Percentiles rank a stretch among this genome's conserved stretches.
These are phyloP conservation scores for slime mould (Dictyostelium discoideum) DNA, from an alignment of 78 protist genomes.

Conservation along the genomic window DNA sequence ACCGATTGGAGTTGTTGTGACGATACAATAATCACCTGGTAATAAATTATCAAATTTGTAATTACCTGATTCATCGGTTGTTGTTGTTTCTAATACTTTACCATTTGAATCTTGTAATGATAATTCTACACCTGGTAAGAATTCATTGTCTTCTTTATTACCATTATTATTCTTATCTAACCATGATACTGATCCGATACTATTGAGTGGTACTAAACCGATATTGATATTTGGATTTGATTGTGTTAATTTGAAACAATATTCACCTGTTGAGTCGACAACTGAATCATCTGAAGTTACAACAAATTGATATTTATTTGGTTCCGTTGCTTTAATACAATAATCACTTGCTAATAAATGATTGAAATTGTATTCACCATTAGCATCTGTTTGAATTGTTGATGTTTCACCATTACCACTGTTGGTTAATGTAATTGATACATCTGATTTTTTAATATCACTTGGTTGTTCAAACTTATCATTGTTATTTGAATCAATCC, in stretches of 20 bases:
- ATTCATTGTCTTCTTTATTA: neutral
- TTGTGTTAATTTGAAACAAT: neutral
- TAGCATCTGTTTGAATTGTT: neutral
- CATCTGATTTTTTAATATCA: neutral
- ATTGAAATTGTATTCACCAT: neutral
- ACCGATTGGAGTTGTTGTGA: neutral
- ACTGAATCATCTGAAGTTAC: neutral
- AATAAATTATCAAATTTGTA: constrained; percentile 25
- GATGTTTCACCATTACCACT: neutral
- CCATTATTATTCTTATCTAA: constrained; percentile 16
- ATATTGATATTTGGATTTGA: neutral
- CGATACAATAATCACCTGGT: constrained; percentile 32
- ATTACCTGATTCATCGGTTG: neutral
- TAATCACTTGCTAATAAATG: neutral
- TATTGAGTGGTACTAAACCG: neutral
- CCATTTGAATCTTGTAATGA: neutral
- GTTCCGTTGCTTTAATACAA: neutral
- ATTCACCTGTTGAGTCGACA: neutral
- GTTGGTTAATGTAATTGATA: neutral
- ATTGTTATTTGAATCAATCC: constrained; percentile 15
- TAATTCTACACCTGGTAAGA: neutral
- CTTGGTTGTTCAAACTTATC: neutral
- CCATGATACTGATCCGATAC: neutral
- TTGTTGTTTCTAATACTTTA: neutral
- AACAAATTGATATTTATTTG: neutral